A percentile compares a stretch with the other conserved stretches of the same genome.
Evolutionary conservation across 805 yeast species (phyloP).

Genomic region (Yarrowia sp.): DNA sequence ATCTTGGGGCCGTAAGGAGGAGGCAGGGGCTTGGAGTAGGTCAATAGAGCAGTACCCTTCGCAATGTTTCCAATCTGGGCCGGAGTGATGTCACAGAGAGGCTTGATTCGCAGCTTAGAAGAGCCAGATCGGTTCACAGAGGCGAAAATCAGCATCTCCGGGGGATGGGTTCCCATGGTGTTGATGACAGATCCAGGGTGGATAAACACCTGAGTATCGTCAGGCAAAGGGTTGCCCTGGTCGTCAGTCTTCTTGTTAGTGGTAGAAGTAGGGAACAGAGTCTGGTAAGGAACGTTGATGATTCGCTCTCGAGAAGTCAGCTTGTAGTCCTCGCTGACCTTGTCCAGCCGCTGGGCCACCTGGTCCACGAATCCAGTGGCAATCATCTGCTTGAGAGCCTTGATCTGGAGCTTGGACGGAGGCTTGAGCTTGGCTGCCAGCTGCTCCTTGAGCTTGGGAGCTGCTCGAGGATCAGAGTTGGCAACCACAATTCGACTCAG

Average conservation of each 20-base stretch:
- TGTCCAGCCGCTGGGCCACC: conserved; percentile 83
- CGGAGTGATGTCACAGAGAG: conserved; percentile 77
- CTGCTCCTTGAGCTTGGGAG: conserved; percentile 59
- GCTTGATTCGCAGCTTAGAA: conserved; percentile 60
- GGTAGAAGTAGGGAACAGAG: conserved; percentile 55
- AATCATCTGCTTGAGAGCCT: conserved; percentile 86
- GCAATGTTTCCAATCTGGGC: conserved; percentile 80
- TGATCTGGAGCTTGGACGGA: conserved; percentile 73
- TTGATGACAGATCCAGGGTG: conserved; percentile 79
- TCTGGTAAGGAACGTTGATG: conserved; percentile 61
- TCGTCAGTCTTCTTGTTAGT: conserved; percentile 47
- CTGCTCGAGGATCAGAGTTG: conserved; percentile 51
- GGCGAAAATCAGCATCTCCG: conserved; percentile 73
- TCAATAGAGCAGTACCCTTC: conserved; percentile 70
- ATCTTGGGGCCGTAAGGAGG: conserved; percentile 85
- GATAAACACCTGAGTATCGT: conserved; percentile 66
- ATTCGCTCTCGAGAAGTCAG: conserved; percentile 64
- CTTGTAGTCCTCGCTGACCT: conserved; percentile 65
- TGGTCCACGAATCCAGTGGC: conserved; percentile 94
- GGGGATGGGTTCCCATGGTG: conserved; percentile 71
- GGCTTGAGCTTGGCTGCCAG: conserved; percentile 60
- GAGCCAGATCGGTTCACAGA: conserved; percentile 55
- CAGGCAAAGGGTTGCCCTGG: conserved; percentile 53
- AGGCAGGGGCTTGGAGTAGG: conserved; percentile 91
- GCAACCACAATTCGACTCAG: conserved; percentile 74